phyloP scores from a whole-genome alignment of 345 rosid species.

The Erodium maritimum region DNA sequence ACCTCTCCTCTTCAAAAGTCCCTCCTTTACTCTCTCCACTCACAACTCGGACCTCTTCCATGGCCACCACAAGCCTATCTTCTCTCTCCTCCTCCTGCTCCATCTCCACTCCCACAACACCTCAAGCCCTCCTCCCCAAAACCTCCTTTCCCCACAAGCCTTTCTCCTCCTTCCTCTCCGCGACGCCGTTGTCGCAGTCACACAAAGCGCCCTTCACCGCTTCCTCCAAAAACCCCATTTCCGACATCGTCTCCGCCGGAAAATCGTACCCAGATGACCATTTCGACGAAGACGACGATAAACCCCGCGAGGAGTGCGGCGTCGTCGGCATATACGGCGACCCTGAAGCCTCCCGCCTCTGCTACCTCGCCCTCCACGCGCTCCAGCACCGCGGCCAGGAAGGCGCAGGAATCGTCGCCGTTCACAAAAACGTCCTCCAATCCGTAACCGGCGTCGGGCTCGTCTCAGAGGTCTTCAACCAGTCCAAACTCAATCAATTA shows the following conservation, averaged over 20 bases:
- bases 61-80: conserved; percentile 9
- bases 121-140: conserved; percentile 9
- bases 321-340: conserved; percentile 92
- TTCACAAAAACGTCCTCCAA: conserved; percentile 54
- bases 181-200: conserved; percentile 21
- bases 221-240: conserved; percentile 34
- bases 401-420: conserved; percentile 97
- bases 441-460: conserved; percentile 88
- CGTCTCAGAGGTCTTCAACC: conserved; percentile 83
- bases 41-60: neutral
- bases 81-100: conserved; percentile 22
- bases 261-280: conserved; percentile 11
- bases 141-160: conserved; percentile 12
- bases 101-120: conserved; percentile 2
- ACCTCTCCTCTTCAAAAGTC: neutral
- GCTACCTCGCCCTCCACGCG: conserved; percentile 87
- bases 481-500: conserved; percentile 71
- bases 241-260: conserved; percentile 12
- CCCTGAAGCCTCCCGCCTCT: conserved; percentile 82
- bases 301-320: conserved; percentile 96
- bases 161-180: conserved; percentile 19
- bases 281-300: conserved; percentile 29
- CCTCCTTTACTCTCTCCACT: conserved; percentile 9
- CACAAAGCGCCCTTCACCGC: conserved; percentile 11
- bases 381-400: conserved; percentile 98